Base-by-base conservation (phyloP, 2,329 filamentous ascomycete genomes). In the Fonsecaea erecta region DNA sequence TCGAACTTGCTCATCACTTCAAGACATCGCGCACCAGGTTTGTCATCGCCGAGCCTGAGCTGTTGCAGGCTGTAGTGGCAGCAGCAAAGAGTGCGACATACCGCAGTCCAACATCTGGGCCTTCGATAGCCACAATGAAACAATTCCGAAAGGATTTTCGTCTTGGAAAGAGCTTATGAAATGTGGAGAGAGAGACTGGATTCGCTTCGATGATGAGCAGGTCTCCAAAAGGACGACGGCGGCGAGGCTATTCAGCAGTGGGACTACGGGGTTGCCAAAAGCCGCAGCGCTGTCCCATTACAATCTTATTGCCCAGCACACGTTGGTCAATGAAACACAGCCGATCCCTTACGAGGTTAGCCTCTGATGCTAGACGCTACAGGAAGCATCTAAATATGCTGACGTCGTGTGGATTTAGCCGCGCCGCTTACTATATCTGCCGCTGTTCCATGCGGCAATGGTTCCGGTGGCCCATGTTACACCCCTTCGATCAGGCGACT, bases 191-290 rank as follows among this genome's bases (percentile, higher is more conserved):
- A 71, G 75, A 3, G 77, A 81, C 74, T 87, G 81, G 83, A 69
- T 77, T 16, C 74, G 74, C 4, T 83, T 81, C 72, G 72, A 81
- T 67, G 76, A 77, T 64, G 75, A 72, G 70, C 73, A 62, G 9
- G 40, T 18, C 3, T 69, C 65, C 63, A 80, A 77, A 68, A 77
- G 73, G 65, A 88, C 81, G 2, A 77, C 75, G 8, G 86, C 78
- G n/a, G 83, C 73, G 67, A 78, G 78, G 68, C 75, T 78, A 5
- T 87, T 85, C 68, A 86, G 82, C 68, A 84, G 81, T 57, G 86
- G 86, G 0, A 88, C 86, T 0, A 88, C 86, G 0, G 85, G 85
- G 0, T 73, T 88, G 1, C 86, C 86, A 0, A 89, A 89, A 71
- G 85, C 84, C 0, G 82, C 84, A 12, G 80, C 81, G 66, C 78